Evolutionary conservation across 805 yeast genomes (phyloP).

Genomic region (Kodamaea laetipori): DNA sequence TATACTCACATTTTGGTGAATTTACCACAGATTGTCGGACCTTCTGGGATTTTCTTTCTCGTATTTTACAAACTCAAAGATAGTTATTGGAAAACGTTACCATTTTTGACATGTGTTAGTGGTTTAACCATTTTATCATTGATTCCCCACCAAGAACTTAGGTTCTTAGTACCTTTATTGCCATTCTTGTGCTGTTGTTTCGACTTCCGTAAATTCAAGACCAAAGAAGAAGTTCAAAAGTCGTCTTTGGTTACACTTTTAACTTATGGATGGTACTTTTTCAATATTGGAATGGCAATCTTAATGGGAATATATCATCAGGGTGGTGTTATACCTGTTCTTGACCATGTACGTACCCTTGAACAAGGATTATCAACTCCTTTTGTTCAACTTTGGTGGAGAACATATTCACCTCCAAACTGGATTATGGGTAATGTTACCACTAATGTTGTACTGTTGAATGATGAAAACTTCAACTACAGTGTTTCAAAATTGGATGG

Average conservation of each 20-base stretch:
- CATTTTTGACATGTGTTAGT: constrained; percentile 61
- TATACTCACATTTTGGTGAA: constrained; percentile 76
- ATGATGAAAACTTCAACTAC: constrained; percentile 16
- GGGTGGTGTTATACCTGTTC: constrained; percentile 80
- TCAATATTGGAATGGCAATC: constrained; percentile 59
- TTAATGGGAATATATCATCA: constrained; percentile 86
- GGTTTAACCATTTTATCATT: constrained; percentile 64
- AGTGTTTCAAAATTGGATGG: constrained; percentile 10
- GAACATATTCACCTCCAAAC: constrained; percentile 90
- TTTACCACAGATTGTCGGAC: constrained; percentile 82
- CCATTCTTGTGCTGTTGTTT: constrained; percentile 69
- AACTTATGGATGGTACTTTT: constrained; percentile 56
- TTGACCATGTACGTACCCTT: constrained; percentile 38
- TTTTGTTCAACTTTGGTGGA: constrained; percentile 77
- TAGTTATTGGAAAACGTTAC: constrained; percentile 50
- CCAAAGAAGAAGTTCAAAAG: constrained; percentile 7
- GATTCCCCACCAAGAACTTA: constrained; percentile 90
- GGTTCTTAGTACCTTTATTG: constrained; percentile 77
- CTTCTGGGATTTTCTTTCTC: constrained; percentile 54
- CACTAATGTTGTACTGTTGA: constrained; percentile 15
- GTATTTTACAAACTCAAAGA: constrained; percentile 33
- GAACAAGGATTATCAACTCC: background rate
- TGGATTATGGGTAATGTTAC: constrained; percentile 61
- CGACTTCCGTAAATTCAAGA: constrained; percentile 38
- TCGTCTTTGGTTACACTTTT: constrained; percentile 22